Percentiles rank a stretch among this genome's conserved stretches.
These are phyloP conservation scores for Aspergillus brasiliensis DNA, from an alignment of 2,329 filamentous ascomycete genomes.

Conservation along the genomic window DNA sequence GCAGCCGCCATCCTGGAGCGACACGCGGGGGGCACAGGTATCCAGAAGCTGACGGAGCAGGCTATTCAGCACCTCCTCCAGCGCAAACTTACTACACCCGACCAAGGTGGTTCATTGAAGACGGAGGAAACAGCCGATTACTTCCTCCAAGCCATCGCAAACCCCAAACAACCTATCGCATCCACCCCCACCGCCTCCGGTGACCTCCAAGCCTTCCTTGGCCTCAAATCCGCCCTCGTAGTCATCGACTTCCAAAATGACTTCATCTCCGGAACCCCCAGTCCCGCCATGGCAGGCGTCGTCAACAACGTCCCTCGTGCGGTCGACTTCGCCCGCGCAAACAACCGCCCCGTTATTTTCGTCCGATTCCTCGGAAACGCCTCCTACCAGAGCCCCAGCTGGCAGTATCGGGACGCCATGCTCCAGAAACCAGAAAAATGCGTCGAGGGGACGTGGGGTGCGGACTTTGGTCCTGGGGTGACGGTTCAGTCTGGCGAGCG, in stretches of 20 bases:
- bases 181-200: too few species aligned
- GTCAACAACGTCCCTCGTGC: neutral
- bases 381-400: constrained; percentile 1
- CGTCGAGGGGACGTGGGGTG: too few species aligned
- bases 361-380: constrained; percentile 5
- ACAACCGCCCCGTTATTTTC: neutral
- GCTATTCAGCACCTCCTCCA: neutral
- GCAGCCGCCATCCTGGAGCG: constrained; percentile 4
- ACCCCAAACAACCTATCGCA: too few species aligned
- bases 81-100: neutral
- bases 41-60: neutral
- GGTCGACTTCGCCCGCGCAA: neutral
- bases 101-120: neutral
- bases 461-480: too few species aligned
- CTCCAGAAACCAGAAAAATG: too few species aligned
- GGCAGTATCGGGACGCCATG: neutral
- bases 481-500: too few species aligned
- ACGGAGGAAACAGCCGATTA: too few species aligned
- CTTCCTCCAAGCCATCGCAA: too few species aligned
- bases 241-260: neutral
- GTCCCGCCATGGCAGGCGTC: neutral
- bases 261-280: neutral
- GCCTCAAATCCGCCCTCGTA: too few species aligned
- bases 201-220: too few species aligned
- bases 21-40: neutral